Percentiles rank a stretch among this genome's conserved stretches.
These are phyloP conservation scores for Coemansia sp. DNA, from an alignment of 192 early-diverging fungal genomes.

Conservation along the genomic window DNA sequence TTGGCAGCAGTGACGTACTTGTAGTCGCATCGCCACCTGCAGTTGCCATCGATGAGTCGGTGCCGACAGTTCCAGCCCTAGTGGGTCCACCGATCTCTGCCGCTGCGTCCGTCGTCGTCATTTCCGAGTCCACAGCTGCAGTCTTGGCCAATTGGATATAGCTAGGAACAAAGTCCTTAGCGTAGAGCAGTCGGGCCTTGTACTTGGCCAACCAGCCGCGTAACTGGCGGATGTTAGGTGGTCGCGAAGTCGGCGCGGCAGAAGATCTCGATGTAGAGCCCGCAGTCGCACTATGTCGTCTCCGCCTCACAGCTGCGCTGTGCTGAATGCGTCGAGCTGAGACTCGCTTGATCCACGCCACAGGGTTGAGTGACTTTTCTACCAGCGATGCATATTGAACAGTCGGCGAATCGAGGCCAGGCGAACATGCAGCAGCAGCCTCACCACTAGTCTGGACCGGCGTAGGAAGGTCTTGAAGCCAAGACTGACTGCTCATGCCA, in stretches of 20 bases:
- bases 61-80: neutral
- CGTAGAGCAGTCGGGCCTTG: slow-evolving; percentile 36
- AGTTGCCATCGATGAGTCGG: neutral
- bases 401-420: neutral
- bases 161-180: slow-evolving; percentile 30
- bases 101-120: neutral
- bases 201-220: slow-evolving; percentile 46
- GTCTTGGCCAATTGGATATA: neutral
- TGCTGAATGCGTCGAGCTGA: slow-evolving; percentile 42
- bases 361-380: slow-evolving; percentile 51
- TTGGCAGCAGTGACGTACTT: neutral
- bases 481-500: slow-evolving; percentile 26
- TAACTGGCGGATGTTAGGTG: slow-evolving; percentile 28
- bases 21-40: neutral
- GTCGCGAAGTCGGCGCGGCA: neutral
- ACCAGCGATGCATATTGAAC: slow-evolving; percentile 24
- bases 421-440: neutral
- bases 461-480: slow-evolving; percentile 34
- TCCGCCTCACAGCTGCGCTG: neutral
- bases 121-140: neutral
- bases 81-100: neutral
- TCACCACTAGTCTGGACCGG: slow-evolving; percentile 4
- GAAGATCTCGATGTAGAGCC: neutral
- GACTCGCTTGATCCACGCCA: slow-evolving; percentile 44
- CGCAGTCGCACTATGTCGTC: slow-evolving; percentile 10